Evolutionary conservation across 495 filamentous ascomycete genomes (phyloP), one percentile per base, ranked within the genome.

Genomic region (Haplographium delicatum): DNA sequence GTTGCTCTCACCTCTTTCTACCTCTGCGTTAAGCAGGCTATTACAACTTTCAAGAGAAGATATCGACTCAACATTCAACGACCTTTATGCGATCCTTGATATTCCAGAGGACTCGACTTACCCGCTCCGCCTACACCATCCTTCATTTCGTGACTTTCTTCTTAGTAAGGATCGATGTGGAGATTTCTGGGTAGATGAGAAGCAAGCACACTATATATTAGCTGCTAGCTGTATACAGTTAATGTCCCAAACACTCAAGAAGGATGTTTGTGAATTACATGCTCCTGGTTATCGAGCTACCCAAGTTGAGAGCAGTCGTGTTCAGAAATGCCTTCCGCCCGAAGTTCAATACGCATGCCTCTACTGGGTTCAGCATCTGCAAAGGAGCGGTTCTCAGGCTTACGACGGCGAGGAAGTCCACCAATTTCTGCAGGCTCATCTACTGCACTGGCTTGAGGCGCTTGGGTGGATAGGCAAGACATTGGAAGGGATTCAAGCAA

Each of bases 131-230:
- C 58, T 70, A 2, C 67, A 68, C 38, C 74, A 80, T 50, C 65
- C 62, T 7, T 75, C 74, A 15, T 74, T 80, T 47, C 72, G 70
- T 25, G 74, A 78, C 53, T 78, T 71, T 53, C 65, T 79, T 15
- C 35, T 76, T 33, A 62, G 72, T 53, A 33, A 51, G 33, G 39
- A 58, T 9, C 59, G 56, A 40, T 62, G 65, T 46, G 26, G 35
- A 4, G 60, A 66, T 51, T 73, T 70, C 55, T 67, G 62, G 60
- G 55, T 74, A 16, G 59, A 74, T 44, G 63, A 72, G 58, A 57
- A 55, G 53, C 25, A 59, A 46, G 53, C 60, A 4, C 64, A 76
- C 51, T 6, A 60, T 15, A 53, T 34, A 27, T 48, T 76, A 43
- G 62, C 59, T 16, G 20, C 33, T 10, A 40, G 57, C 25, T 76